Base-by-base conservation (phyloP, 2,329 filamentous ascomycete genomes). In the Akanthomyces lecanii region DNA sequence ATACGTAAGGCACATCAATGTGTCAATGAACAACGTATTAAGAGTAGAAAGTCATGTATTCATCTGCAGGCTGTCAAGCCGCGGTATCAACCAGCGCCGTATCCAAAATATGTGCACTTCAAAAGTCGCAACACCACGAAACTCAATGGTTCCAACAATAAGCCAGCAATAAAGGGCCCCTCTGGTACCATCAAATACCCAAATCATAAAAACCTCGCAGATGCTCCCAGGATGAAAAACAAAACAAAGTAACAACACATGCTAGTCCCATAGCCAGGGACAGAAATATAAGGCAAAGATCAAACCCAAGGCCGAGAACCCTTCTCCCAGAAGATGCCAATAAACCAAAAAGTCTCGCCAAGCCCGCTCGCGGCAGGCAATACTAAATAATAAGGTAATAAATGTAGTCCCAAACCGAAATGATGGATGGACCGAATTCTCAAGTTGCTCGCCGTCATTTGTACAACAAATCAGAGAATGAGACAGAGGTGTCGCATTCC, bases 151-250 rank as follows among this genome's bases (percentile, higher is more conserved):
- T 48, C 58, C 57, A 36, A 59, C 52, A 40, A 62, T 14, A 64
- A 54, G 30, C 62, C 64, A 47, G 51, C 48, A 62, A 58, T 60
- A 47, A 55, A 59, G 54, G 51, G 54, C 55, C 58, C 21, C 64
- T 52, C 33, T 50, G 40, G 5, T 16, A 21, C 50, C n/a, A 61
- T 61, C 38, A 50, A 50, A 51, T 53, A 52, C 59, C 44, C 57
- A 53, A 54, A 59, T 62, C 64, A 64, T 52, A 64, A 55, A 61
- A 56, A 47, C 53, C 53, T 42, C 45, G 58, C 70, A 70, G 65
- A 74, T 74, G 70, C 70, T 71, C 69, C 44, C 59, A 36, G 67
- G 65, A 64, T 66, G 68, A 67, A 68, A 64, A 65, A 67, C 65
- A 66, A 65, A 59, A 69, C 70, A 65, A 68, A 69, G 65, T 71